Conservation (phyloP, 495 filamentous ascomycete species). For the Paragyromitra xinjiangensis region DNA sequence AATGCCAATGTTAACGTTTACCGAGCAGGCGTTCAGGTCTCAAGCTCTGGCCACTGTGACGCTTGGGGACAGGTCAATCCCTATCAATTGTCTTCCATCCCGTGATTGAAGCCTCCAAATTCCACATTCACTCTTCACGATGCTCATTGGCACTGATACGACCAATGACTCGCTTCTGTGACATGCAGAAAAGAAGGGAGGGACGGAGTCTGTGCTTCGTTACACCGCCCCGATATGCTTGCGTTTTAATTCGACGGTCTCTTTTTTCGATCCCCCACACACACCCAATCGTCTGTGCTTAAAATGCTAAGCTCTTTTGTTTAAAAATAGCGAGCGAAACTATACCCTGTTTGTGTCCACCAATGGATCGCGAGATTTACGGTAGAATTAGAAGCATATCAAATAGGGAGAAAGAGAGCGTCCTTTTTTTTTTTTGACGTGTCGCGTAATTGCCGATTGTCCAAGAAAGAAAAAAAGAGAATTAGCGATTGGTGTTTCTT, state of each 20-base stretch:
- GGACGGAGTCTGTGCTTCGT: slow-evolving; percentile 44
- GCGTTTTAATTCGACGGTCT: slow-evolving; percentile 33
- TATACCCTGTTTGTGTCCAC: slow-evolving; percentile 38
- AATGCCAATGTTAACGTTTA: slow-evolving; percentile 22
- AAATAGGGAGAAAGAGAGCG: slow-evolving; percentile 28
- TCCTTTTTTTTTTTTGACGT: slow-evolving; percentile 35
- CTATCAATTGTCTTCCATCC: slow-evolving; percentile 24
- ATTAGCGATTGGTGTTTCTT: slow-evolving; percentile 20
- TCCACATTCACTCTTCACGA: slow-evolving; percentile 9
- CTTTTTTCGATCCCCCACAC: slow-evolving; percentile 34
- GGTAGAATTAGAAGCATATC: slow-evolving; percentile 45
- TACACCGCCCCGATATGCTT: slow-evolving; percentile 38
- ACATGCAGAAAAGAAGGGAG: slow-evolving; percentile 36
- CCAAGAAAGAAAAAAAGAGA: slow-evolving; percentile 1
- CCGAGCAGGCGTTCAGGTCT: slow-evolving; percentile 17
- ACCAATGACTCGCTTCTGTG: slow-evolving; percentile 44
- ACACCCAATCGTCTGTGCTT: slow-evolving; percentile 38
- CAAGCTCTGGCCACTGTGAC: slow-evolving; percentile 20
- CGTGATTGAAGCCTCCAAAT: slow-evolving; percentile 39
- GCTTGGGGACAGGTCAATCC: slow-evolving; percentile 22
- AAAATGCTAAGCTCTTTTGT: slow-evolving; percentile 39
- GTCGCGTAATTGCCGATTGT: slow-evolving; percentile 45
- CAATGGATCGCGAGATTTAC: slow-evolving; percentile 18
- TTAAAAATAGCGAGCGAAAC: slow-evolving; percentile 48
- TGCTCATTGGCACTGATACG: slow-evolving; percentile 22